A percentile compares a stretch with the other conserved stretches of the same genome.
Evolutionary conservation across 2,329 filamentous ascomycete species (phyloP).

Genomic region (Ceratocystis lukuohia): DNA sequence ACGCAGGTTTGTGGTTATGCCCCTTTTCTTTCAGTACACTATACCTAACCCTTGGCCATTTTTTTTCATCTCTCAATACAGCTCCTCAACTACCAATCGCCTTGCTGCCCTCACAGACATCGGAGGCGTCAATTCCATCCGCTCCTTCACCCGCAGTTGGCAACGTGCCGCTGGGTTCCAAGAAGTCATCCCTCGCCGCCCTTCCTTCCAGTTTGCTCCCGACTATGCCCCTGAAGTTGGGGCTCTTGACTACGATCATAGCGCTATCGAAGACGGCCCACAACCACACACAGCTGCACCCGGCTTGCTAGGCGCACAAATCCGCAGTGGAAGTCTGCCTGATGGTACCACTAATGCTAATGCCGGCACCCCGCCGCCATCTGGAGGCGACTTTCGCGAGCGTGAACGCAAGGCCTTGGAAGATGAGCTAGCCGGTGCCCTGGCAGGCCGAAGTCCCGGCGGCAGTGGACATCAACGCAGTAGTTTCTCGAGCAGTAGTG

Average conservation of each 20-base stretch:
- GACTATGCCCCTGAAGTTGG: slow-evolving; percentile 37
- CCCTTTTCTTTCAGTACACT: neutral
- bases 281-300: slow-evolving; percentile 25
- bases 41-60: neutral
- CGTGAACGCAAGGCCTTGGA: slow-evolving; percentile 38
- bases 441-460: neutral
- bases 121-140: slow-evolving; percentile 84
- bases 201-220: slow-evolving; percentile 55
- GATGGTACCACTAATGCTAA: neutral
- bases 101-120: slow-evolving; percentile 51
- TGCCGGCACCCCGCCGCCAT: neutral
- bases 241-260: slow-evolving; percentile 17
- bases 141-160: slow-evolving; percentile 87
- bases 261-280: slow-evolving; percentile 20
- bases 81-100: slow-evolving; percentile 46
- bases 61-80: slow-evolving; percentile 23
- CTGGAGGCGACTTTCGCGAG: slow-evolving; percentile 28
- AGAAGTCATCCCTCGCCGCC: slow-evolving; percentile 70
- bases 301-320: slow-evolving; percentile 40
- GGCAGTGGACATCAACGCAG: slow-evolving; percentile 4
- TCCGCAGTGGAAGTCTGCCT: slow-evolving; percentile 28
- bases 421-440: slow-evolving; percentile 24
- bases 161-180: slow-evolving; percentile 78
- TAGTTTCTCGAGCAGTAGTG: slow-evolving; percentile 18
- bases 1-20: slow-evolving; percentile 11